phyloP scores from a whole-genome alignment of 2,329 filamentous ascomycete genomes.

The Ophiostoma triangulosporum region DNA sequence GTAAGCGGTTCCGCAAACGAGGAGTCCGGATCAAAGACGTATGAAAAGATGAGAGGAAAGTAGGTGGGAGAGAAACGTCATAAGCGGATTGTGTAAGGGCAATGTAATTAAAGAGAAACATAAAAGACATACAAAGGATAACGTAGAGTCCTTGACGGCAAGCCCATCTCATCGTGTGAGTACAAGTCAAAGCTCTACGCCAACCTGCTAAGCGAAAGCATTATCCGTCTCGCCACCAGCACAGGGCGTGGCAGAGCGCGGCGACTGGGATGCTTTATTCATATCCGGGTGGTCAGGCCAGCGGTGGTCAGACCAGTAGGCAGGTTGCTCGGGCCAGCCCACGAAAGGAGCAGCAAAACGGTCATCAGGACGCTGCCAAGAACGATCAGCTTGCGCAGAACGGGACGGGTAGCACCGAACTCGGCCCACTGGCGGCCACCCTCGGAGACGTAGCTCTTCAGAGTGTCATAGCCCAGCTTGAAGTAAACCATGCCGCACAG shows the following conservation, averaged over 20 bases:
- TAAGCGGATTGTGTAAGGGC: neutral
- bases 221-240: neutral
- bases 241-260: neutral
- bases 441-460: conserved; percentile 66
- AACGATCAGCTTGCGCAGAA: conserved; percentile 63
- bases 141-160: neutral
- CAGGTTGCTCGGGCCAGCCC: conserved; percentile 10
- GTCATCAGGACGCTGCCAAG: conserved; percentile 48
- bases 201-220: neutral
- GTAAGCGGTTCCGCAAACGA: too few relatives aligned
- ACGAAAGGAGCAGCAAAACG: conserved; percentile 56
- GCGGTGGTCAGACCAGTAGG: conserved; percentile 1
- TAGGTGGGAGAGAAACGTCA: neutral
- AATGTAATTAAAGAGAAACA: neutral
- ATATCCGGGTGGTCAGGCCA: conserved; percentile 5
- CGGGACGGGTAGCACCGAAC: conserved; percentile 64
- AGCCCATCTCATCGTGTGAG: neutral
- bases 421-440: conserved; percentile 72
- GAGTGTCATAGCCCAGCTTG: conserved; percentile 70
- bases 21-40: too few relatives aligned
- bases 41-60: neutral
- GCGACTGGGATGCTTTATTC: neutral
- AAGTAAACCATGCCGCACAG: conserved; percentile 71
- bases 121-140: neutral
- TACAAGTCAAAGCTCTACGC: neutral